Evolutionary conservation across 768 basidiomycete genomes (phyloP).

Genomic region (Mycena crocata): DNA sequence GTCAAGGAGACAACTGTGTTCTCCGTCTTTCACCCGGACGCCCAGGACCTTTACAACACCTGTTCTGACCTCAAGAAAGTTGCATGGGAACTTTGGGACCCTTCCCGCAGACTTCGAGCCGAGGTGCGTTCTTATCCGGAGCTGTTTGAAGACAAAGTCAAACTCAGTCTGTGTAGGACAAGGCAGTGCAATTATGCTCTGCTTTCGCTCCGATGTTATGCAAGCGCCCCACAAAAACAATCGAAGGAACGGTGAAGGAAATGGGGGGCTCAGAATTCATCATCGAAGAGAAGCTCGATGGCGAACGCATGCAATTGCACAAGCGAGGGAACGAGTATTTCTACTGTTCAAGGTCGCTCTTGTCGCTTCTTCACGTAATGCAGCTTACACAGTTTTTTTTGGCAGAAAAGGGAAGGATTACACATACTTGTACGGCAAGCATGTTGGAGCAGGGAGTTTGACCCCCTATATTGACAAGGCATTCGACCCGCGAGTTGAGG

Average conservation of each 20-base stretch:
- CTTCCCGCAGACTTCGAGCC: slow-evolving; percentile 70
- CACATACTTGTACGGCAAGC: slow-evolving; percentile 90
- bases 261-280: slow-evolving; percentile 86
- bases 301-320: slow-evolving; percentile 96
- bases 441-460: slow-evolving; percentile 84
- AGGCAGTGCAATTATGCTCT: slow-evolving; percentile 83
- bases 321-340: slow-evolving; percentile 92
- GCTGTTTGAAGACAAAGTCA: neutral
- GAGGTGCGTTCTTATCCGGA: slow-evolving; percentile 52
- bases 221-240: slow-evolving; percentile 83
- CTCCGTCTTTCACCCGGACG: slow-evolving; percentile 92
- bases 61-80: slow-evolving; percentile 97
- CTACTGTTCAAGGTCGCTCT: slow-evolving; percentile 86
- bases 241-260: slow-evolving; percentile 86
- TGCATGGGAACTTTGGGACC: slow-evolving; percentile 88
- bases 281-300: slow-evolving; percentile 98
- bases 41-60: slow-evolving; percentile 93
- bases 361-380: slow-evolving; percentile 11
- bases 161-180: slow-evolving; percentile 66
- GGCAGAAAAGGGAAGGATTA: slow-evolving; percentile 90
- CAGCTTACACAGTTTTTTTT: slow-evolving; percentile 3
- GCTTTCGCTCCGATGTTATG: slow-evolving; percentile 97
- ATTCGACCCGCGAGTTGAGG: slow-evolving; percentile 80
- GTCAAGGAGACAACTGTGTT: slow-evolving; percentile 96
- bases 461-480: slow-evolving; percentile 87